Conservation (phyloP, 495 filamentous ascomycete species). For the Lentithecium fluviatile region DNA sequence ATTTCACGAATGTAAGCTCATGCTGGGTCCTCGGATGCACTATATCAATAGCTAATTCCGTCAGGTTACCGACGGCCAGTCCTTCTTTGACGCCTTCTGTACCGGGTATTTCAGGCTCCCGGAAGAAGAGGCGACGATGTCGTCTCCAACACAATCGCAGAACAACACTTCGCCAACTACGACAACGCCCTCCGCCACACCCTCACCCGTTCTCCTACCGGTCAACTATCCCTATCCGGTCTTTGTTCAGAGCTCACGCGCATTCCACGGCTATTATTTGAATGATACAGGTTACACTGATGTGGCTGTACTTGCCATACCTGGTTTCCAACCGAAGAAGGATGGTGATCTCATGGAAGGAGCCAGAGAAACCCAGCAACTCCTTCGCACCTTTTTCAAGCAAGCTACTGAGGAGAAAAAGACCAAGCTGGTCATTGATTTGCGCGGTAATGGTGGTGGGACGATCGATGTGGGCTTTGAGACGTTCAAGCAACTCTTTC, state of each 20-base stretch:
- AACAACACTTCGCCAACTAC: no score
- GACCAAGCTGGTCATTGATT: constrained; percentile 29
- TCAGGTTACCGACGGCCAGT: no score
- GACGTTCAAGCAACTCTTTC: constrained; percentile 34
- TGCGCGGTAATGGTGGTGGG: constrained; percentile 29
- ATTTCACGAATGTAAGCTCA: not conserved
- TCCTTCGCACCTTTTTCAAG: constrained; percentile 22
- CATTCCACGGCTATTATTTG: constrained; percentile 28
- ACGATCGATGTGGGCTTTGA: constrained; percentile 27
- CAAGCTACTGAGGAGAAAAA: constrained; percentile 12
- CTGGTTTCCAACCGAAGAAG: constrained; percentile 24
- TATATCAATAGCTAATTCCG: no score
- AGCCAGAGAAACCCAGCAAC: constrained; percentile 18
- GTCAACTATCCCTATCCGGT: no score
- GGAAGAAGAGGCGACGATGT: no score
- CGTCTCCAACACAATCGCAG: no score
- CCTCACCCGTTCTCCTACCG: no score
- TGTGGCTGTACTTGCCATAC: constrained; percentile 29
- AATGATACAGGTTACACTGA: constrained; percentile 29
- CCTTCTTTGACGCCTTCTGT: no score
- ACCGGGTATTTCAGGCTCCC: no score
- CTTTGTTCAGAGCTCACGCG: constrained; percentile 1
- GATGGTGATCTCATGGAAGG: no score
- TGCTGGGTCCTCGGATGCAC: no score
- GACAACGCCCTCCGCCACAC: no score